These are phyloP conservation scores for Talaromyces pinophilus DNA, from an alignment of 2,329 filamentous ascomycete genomes.

Conservation along the genomic window DNA sequence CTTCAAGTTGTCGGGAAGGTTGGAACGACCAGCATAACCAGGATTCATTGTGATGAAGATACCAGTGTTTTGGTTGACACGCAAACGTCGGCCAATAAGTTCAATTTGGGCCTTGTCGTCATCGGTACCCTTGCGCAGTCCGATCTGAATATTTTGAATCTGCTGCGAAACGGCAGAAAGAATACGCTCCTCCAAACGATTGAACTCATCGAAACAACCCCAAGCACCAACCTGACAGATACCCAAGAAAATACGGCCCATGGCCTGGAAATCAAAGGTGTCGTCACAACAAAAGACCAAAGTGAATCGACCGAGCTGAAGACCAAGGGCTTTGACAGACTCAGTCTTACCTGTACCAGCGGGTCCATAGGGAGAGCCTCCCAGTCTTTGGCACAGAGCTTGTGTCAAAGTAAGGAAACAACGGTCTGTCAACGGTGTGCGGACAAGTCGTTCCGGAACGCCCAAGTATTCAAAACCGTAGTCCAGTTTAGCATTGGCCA, in stretches of 20 bases:
- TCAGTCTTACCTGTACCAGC: slow-evolving; percentile 99
- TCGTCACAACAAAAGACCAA: slow-evolving; percentile 99
- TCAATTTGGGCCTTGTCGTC: slow-evolving; percentile 90
- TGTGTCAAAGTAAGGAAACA: slow-evolving; percentile 98
- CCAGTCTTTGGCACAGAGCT: slow-evolving; percentile 88
- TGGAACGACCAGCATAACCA: slow-evolving; percentile 96
- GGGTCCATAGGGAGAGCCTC: slow-evolving; percentile 94
- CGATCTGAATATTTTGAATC: slow-evolving; percentile 98
- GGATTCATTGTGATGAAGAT: slow-evolving; percentile 99
- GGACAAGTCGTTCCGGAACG: slow-evolving; percentile 91
- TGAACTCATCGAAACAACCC: slow-evolving; percentile 99
- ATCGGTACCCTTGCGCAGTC: slow-evolving; percentile 78
- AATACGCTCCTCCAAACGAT: slow-evolving; percentile 96
- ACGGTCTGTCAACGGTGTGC: slow-evolving; percentile 93
- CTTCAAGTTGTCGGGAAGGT: slow-evolving; percentile 97
- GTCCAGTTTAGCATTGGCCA: slow-evolving; percentile 92
- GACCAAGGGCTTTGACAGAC: slow-evolving; percentile 94
- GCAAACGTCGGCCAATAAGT: slow-evolving; percentile 84
- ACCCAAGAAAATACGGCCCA: slow-evolving; percentile 98
- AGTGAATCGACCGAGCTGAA: slow-evolving; percentile 95
- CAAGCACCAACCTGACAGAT: slow-evolving; percentile 98
- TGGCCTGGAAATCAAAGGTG: slow-evolving; percentile 99
- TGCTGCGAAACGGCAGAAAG: slow-evolving; percentile 97
- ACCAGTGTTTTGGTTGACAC: slow-evolving; percentile 88
- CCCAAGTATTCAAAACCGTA: slow-evolving; percentile 99